phyloP scores from a whole-genome alignment of 2,329 filamentous ascomycete species.

The Tolypocladium guangdongense region DNA sequence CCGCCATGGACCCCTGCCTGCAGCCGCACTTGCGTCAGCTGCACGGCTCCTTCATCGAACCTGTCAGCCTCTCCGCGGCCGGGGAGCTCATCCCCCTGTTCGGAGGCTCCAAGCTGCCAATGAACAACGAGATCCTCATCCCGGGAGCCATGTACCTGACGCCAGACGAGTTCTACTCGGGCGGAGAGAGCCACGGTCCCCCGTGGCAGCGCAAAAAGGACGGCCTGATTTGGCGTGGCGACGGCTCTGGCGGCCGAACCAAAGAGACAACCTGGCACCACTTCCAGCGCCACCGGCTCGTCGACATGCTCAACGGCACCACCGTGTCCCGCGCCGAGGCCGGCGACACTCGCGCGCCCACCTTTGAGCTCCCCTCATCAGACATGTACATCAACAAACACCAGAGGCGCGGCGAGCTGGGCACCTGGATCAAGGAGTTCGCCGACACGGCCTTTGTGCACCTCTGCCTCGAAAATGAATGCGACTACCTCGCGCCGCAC shows the following conservation, averaged over 20 bases:
- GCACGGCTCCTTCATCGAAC: slow-evolving; percentile 48
- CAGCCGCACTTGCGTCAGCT: slow-evolving; percentile 39
- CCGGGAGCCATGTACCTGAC: slow-evolving; percentile 55
- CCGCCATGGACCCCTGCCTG: slow-evolving; percentile 46
- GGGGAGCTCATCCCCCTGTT: slow-evolving; percentile 49
- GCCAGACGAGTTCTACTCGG: slow-evolving; percentile 46
- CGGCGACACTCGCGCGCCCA: slow-evolving; percentile 25
- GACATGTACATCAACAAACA: slow-evolving; percentile 31
- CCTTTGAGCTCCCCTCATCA: slow-evolving; percentile 36
- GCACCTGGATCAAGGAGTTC: slow-evolving; percentile 28
- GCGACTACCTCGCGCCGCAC: slow-evolving; percentile 27
- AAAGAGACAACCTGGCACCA: slow-evolving; percentile 49
- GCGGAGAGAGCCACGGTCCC: slow-evolving; percentile 41
- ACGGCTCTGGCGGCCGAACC: slow-evolving; percentile 48
- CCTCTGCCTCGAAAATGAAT: slow-evolving; percentile 26
- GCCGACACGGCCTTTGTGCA: slow-evolving; percentile 34
- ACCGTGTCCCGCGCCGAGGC: slow-evolving; percentile 38
- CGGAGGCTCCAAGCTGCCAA: slow-evolving; percentile 49
- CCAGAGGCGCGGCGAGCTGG: slow-evolving; percentile 22
- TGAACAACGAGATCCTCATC: slow-evolving; percentile 55
- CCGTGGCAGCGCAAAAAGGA: slow-evolving; percentile 47
- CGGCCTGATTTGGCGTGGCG: slow-evolving; percentile 52
- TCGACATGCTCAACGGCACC: slow-evolving; percentile 58
- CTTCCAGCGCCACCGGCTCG: slow-evolving; percentile 61
- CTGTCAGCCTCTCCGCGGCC: slow-evolving; percentile 38